Evolutionary conservation across 345 rosid genomes (phyloP).

Genomic region (Moricandia moricandioides): DNA sequence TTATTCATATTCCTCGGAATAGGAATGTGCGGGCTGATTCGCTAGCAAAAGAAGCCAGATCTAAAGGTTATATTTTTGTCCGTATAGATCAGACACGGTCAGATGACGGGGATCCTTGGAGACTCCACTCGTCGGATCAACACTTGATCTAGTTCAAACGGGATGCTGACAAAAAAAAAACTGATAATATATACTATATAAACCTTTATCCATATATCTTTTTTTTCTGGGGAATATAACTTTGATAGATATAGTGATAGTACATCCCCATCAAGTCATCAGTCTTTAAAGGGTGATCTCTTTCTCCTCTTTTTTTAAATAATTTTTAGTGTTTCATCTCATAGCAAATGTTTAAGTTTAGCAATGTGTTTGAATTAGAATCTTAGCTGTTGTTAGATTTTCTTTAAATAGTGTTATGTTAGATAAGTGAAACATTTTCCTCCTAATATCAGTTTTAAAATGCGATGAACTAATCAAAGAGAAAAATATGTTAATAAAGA

Average conservation of each 20-base stretch:
- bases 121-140: too few relatives aligned
- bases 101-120: too few relatives aligned
- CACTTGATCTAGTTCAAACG: too few relatives aligned
- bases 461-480: background rate
- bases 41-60: too few relatives aligned
- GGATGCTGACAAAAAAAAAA: too few relatives aligned
- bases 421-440: background rate
- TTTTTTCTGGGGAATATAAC: background rate
- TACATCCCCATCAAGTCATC: constrained; percentile 10
- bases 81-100: too few relatives aligned
- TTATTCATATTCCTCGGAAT: too few relatives aligned
- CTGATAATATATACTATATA: background rate
- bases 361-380: background rate
- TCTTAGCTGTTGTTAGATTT: background rate
- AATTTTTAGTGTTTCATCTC: background rate
- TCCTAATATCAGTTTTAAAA: background rate
- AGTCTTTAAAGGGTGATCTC: constrained; percentile 9
- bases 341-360: background rate
- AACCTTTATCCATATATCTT: background rate
- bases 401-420: background rate
- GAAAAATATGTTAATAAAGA: background rate
- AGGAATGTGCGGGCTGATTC: too few relatives aligned
- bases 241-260: background rate
- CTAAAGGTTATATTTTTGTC: too few relatives aligned
- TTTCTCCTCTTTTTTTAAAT: constrained; percentile 9